Base-by-base conservation (phyloP, 1,284 basidiomycete genomes). In the Pseudozyma thailandica region DNA sequence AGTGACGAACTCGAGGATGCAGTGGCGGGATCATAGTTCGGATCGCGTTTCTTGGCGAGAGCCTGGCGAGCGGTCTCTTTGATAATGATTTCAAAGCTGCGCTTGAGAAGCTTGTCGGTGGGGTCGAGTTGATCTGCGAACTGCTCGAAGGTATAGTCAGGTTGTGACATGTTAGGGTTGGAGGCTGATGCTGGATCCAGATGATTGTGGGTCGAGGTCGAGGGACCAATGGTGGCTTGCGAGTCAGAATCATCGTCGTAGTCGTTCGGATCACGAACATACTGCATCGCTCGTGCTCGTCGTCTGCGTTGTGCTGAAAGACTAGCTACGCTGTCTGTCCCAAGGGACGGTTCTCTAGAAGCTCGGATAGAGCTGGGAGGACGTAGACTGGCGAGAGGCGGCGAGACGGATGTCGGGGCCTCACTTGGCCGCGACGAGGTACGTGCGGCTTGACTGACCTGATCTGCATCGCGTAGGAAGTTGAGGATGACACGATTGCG, bases 81-180 rank as follows among this genome's bases (percentile, higher is more conserved):
- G 69, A 74, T 66, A 27, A 74, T 46, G 49, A 74, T 62, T 33
- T 74, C 72, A 20, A 62, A 53, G 55, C 66, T 60, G 26, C 64
- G 58, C 30, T 68, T 63, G 13, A 74, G 48, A 8, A 71, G 50
- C 30, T 71, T 70, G 46, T 72, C 65, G 43, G 61, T 47, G 5
- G 61, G 64, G 33, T 75, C 70, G 25, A 75, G 65, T 23, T 75
- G 49, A 23, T 72, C 57, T 20, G 50, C 60, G 21, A 75, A 62
- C 42, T 75, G 73, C 49, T 75, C 73, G 46, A 68, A 75, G 12
- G 73, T 72, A 39, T 60, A 69, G 45, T 64, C 70, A 10, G 70
- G 58, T 38, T 60, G 57, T 8, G 56, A 60, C 54, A 64, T 54
- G 44, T 39, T 18, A 16, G 50, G 61, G 21, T 26, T 49, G 21